These are phyloP conservation scores for Trichoderma sp. DNA, from an alignment of 2,329 filamentous ascomycete genomes.

Conservation along the genomic window DNA sequence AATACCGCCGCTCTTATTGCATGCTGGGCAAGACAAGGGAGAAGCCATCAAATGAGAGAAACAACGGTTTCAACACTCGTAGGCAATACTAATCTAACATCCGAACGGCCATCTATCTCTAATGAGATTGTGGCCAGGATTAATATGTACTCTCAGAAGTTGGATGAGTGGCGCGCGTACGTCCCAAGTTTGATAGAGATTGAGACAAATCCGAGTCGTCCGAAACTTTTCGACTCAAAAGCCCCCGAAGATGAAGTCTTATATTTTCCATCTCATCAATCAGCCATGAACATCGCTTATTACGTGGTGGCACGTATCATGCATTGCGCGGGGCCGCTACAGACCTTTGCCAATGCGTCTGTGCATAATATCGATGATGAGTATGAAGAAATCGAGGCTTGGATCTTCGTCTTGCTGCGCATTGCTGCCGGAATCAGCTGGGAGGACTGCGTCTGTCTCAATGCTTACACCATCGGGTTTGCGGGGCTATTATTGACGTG, in stretches of 20 bases:
- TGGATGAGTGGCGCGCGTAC: neutral
- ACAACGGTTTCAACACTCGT: neutral
- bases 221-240: neutral
- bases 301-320: neutral
- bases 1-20: conserved; percentile 8
- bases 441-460: neutral
- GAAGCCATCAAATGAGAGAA: neutral
- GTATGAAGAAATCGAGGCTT: neutral
- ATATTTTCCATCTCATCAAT: neutral
- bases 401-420: neutral
- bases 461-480: neutral
- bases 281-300: neutral
- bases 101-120: neutral
- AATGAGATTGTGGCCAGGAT: neutral
- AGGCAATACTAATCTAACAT: neutral
- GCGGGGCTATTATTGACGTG: neutral
- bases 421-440: neutral
- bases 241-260: neutral
- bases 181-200: neutral
- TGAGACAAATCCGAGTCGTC: neutral
- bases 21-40: neutral
- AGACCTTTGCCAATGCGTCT: neutral
- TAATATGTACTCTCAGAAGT: neutral
- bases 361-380: neutral
- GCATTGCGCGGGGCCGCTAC: neutral